A percentile compares a stretch with the other conserved stretches of the same genome.
Evolutionary conservation across 495 filamentous ascomycete species (phyloP).

Genomic region (Lophiostoma macrostomum): DNA sequence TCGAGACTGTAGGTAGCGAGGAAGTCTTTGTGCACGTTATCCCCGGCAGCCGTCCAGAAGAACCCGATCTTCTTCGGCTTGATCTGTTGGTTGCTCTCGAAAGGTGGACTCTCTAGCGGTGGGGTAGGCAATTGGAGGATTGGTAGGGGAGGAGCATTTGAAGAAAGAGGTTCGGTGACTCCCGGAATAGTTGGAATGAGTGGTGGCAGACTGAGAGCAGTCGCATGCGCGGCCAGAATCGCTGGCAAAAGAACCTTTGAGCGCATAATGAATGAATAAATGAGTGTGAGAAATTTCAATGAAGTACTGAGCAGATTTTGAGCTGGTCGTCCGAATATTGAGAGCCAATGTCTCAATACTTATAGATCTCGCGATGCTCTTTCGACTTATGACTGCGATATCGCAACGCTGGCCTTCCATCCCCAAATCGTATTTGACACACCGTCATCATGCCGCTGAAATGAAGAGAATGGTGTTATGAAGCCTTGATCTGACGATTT

Average conservation of each 20-base stretch:
- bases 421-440: too few relatives aligned
- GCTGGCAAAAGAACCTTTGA: constrained; percentile 15
- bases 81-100: constrained; percentile 51
- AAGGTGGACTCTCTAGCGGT: constrained; percentile 53
- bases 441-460: constrained; percentile 10
- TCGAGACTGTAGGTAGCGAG: constrained; percentile 59
- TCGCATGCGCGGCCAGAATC: constrained; percentile 9
- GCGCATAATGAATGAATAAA: constrained; percentile 11
- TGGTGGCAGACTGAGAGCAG: constrained; percentile 46
- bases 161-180: constrained; percentile 53
- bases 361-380: too few relatives aligned
- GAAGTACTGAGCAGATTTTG: constrained; percentile 16
- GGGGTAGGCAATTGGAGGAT: constrained; percentile 60
- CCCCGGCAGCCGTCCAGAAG: constrained; percentile 60
- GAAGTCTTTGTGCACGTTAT: constrained; percentile 62
- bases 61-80: constrained; percentile 66
- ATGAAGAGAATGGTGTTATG: constrained; percentile 20
- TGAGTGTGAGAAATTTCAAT: constrained; percentile 1
- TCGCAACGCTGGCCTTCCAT: too few relatives aligned
- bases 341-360: not conserved
- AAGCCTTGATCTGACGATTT: constrained; percentile 20
- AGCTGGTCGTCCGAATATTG: constrained; percentile 4
- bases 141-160: constrained; percentile 52
- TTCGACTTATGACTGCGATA: too few relatives aligned
- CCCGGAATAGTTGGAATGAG: constrained; percentile 60